Conservation (phyloP, 768 basidiomycete genomes). For the Hydnomerulius pinastri region DNA sequence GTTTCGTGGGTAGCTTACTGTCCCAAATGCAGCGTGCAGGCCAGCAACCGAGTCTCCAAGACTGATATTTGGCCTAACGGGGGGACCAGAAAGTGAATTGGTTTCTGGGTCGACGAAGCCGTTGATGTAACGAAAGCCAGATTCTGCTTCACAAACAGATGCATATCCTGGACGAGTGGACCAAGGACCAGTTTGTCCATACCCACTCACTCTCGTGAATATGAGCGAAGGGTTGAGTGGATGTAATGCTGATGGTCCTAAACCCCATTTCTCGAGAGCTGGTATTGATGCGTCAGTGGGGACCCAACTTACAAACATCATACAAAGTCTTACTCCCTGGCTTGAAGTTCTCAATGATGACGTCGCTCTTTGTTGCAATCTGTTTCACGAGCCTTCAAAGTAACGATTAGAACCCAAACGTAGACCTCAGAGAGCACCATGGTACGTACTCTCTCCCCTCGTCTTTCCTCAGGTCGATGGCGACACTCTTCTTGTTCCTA, state of each 20-base stretch:
- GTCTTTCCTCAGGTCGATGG: constrained; percentile 60
- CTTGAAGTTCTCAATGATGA: constrained; percentile 72
- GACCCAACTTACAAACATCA: background rate
- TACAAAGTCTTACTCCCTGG: constrained; percentile 58
- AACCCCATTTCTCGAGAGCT: constrained; percentile 72
- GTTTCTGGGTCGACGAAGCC: constrained; percentile 59
- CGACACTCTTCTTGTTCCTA: constrained; percentile 74
- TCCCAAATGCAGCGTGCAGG: constrained; percentile 72
- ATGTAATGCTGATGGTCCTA: constrained; percentile 58
- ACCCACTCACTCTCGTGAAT: constrained; percentile 84
- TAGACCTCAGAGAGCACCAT: background rate
- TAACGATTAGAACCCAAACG: background rate
- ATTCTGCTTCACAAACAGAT: constrained; percentile 75
- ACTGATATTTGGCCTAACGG: constrained; percentile 71
- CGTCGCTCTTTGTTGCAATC: constrained; percentile 65
- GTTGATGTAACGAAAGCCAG: constrained; percentile 74
- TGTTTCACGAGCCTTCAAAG: constrained; percentile 54
- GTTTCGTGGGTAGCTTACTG: constrained; percentile 41
- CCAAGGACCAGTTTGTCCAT: constrained; percentile 78
- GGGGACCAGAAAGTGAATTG: constrained; percentile 57
- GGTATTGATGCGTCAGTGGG: background rate
- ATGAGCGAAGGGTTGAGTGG: constrained; percentile 86
- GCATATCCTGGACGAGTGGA: constrained; percentile 69
- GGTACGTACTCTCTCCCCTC: constrained; percentile 53
- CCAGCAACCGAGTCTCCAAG: constrained; percentile 74